Percentiles rank a stretch among this genome's conserved stretches.
These are phyloP conservation scores for Penium margaritaceum DNA, from an alignment of 139 green algal genomes.

Conservation along the genomic window DNA sequence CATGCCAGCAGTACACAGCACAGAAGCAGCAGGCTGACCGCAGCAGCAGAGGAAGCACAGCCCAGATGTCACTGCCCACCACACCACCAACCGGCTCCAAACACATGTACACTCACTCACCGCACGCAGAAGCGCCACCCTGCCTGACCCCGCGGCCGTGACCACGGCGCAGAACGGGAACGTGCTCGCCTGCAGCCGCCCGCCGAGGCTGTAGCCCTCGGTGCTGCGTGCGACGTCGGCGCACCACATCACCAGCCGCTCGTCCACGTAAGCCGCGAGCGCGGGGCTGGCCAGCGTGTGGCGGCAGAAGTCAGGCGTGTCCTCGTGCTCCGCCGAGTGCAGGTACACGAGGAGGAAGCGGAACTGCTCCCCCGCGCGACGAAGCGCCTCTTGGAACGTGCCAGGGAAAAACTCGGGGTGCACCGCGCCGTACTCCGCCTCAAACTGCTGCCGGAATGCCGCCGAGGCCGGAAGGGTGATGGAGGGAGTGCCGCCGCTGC, in stretches of 20 bases:
- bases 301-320: slow-evolving; percentile 27
- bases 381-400: slow-evolving; percentile 37
- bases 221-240: slow-evolving; percentile 41
- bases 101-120: not conserved
- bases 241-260: slow-evolving; percentile 44
- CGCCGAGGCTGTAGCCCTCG: slow-evolving; percentile 42
- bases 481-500: too few species aligned
- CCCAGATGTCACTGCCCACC: too few species aligned
- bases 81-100: too few species aligned
- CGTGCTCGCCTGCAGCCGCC: slow-evolving; percentile 27
- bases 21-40: too few species aligned
- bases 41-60: too few species aligned
- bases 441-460: slow-evolving; percentile 30
- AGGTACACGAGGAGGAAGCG: slow-evolving; percentile 50
- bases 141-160: slow-evolving; percentile 11
- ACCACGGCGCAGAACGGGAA: slow-evolving; percentile 44
- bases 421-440: slow-evolving; percentile 33
- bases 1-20: too few species aligned
- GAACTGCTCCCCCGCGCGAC: slow-evolving; percentile 29
- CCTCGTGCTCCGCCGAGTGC: slow-evolving; percentile 45
- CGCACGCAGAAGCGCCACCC: slow-evolving; percentile 39
- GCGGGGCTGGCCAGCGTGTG: slow-evolving; percentile 17
- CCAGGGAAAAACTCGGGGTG: slow-evolving; percentile 33
- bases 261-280: slow-evolving; percentile 21
- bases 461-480: slow-evolving; percentile 13